Percentiles rank a stretch among this genome's conserved stretches.
These are phyloP conservation scores for Glebionis coronaria DNA, from an alignment of 129 eudicot genomes.

Conservation along the genomic window DNA sequence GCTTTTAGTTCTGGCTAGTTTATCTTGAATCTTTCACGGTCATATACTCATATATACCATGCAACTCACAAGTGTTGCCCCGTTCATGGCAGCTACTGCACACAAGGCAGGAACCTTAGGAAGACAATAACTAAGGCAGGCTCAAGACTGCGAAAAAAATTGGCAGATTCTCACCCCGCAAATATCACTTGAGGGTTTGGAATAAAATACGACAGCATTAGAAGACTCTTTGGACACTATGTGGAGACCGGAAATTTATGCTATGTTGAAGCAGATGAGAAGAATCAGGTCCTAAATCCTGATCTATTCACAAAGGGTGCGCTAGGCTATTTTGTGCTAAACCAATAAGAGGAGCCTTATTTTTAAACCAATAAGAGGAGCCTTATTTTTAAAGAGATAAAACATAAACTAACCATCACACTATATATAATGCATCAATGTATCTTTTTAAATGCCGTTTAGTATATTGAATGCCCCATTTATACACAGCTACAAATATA, in stretches of 20 bases:
- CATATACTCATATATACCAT: too few species aligned
- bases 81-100: conserved; percentile 31
- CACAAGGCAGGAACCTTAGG: conserved; percentile 11
- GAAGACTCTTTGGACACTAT: background rate
- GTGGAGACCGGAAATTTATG: background rate
- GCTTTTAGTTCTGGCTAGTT: too few species aligned
- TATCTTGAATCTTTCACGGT: too few species aligned
- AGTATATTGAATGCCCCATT: too few species aligned
- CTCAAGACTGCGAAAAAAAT: conserved; percentile 44
- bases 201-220: background rate
- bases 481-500: too few species aligned
- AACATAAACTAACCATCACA: too few species aligned
- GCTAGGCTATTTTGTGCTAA: too few species aligned
- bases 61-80: conserved; percentile 31
- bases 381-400: too few species aligned
- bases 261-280: background rate
- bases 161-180: conserved; percentile 41
- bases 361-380: too few species aligned
- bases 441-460: too few species aligned
- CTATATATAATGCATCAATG: too few species aligned
- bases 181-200: conserved; percentile 18
- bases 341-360: too few species aligned
- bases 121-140: conserved; percentile 21
- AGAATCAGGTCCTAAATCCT: background rate
- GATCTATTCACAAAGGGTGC: background rate